Conservation (phyloP, 441 rosid genomes). For the Theobroma grandiflorum region DNA sequence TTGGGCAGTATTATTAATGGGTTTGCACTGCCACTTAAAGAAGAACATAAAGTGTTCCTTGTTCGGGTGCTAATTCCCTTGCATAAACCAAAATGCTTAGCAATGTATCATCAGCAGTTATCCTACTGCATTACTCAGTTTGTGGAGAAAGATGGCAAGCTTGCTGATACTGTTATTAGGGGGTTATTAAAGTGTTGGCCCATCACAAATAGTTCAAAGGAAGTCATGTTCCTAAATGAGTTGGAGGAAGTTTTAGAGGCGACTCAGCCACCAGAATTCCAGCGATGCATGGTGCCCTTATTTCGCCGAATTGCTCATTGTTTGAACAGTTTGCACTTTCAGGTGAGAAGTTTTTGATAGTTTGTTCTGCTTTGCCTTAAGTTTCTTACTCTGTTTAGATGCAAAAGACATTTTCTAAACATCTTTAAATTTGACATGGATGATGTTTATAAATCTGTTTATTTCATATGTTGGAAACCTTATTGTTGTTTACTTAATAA, state of each 20-base stretch:
- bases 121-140: constrained; percentile 76
- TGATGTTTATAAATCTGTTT: neutral
- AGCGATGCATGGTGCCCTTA: constrained; percentile 70
- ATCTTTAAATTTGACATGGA: neutral
- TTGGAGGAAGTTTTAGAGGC: constrained; percentile 77
- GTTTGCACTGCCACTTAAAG: constrained; percentile 77
- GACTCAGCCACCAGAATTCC: constrained; percentile 75
- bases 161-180: constrained; percentile 68
- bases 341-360: constrained; percentile 47
- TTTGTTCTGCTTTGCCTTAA: neutral
- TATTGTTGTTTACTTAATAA: neutral
- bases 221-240: constrained; percentile 75
- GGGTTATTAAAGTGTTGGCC: constrained; percentile 82
- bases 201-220: constrained; percentile 73
- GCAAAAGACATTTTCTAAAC: neutral
- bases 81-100: constrained; percentile 76
- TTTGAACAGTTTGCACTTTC: constrained; percentile 77
- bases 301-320: constrained; percentile 73
- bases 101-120: constrained; percentile 77
- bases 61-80: constrained; percentile 71
- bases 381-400: neutral
- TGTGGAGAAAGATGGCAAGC: constrained; percentile 79
- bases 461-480: neutral
- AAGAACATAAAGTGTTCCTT: constrained; percentile 78
- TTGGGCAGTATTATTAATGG: constrained; percentile 83